A percentile compares a stretch with the other conserved stretches of the same genome.
These are phyloP conservation scores for Fistulina hepatica DNA, from an alignment of 1,284 basidiomycete species.

Conservation along the genomic window DNA sequence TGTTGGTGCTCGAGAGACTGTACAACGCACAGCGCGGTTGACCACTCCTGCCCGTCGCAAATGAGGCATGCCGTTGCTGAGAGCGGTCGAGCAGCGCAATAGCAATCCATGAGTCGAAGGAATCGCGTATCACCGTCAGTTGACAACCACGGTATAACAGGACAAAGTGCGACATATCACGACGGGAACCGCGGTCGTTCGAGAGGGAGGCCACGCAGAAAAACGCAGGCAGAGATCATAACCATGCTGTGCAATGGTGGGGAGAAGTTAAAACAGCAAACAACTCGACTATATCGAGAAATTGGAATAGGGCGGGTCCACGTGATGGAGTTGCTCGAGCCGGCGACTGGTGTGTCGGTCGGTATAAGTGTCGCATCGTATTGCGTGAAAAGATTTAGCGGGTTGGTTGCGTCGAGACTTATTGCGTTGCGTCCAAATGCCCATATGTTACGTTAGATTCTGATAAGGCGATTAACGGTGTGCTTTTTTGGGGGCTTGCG, in stretches of 20 bases:
- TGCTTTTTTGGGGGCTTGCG: not conserved
- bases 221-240: no score
- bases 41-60: no score
- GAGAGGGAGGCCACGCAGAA: not conserved
- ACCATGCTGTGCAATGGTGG: not conserved
- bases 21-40: not conserved
- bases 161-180: not conserved
- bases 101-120: not conserved
- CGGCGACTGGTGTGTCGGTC: conserved; percentile 1
- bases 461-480: no score
- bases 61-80: no score
- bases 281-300: not conserved
- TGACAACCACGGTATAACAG: not conserved
- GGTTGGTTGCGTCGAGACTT: no score
- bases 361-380: not conserved
- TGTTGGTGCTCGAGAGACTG: not conserved
- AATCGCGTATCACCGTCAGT: not conserved
- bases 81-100: no score
- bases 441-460: no score
- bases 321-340: not conserved
- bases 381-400: not conserved
- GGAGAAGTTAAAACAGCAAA: not conserved
- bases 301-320: not conserved
- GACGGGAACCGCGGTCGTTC: not conserved
- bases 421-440: no score